Base-by-base conservation (phyloP, 768 basidiomycete species). In the Rhodocollybia butyracea region DNA sequence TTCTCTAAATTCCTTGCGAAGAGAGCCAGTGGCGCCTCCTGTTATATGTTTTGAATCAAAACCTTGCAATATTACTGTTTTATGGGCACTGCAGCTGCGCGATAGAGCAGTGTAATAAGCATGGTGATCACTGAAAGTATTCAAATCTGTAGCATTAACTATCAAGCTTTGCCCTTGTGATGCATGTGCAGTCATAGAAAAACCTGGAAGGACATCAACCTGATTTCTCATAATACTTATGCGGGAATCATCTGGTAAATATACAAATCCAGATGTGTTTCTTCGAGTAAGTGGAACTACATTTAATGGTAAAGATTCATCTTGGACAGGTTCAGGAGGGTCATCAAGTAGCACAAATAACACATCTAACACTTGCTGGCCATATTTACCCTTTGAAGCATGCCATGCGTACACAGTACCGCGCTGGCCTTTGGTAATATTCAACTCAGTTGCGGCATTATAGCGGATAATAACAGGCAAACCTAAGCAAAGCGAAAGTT, bases 341-440 rank as follows among this genome's bases (percentile, higher is more conserved):
- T 64, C 59, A 2, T 31, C 48, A 22, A 72, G 57, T 43, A 63
- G 40, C 1, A 73, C 65, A 63, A 67, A 74, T 11, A 74, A 31
- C 0, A 61, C 67, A 8, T 71, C 68, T 10, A 74, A 43, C 5
- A 66, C 38, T 13, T 15, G 21, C 36, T 67, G n/a, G 61, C 63
- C 63, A n/a, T 46, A 17, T 2, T 56, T 22, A 1, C 68, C 63
- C 12, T 36, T 30, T 10, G 15, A 22, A 13, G 48, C 43, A 22
- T 65, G 39, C 73, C 72, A 75, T 17, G 64, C 68, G 54, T 52
- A 45, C 1, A 73, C 69, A 31, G 41, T 55, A 0, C 57, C 73
- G 60, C 71, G 67, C 55, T 71, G 68, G 2, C 71, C 73, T 52
- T 69, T 70, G 1, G 70, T 72, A 3, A 73, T 70, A 46, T 66